Conservation (phyloP, 2,329 filamentous ascomycete species). For the Scopulariopsis brevicaulis region DNA sequence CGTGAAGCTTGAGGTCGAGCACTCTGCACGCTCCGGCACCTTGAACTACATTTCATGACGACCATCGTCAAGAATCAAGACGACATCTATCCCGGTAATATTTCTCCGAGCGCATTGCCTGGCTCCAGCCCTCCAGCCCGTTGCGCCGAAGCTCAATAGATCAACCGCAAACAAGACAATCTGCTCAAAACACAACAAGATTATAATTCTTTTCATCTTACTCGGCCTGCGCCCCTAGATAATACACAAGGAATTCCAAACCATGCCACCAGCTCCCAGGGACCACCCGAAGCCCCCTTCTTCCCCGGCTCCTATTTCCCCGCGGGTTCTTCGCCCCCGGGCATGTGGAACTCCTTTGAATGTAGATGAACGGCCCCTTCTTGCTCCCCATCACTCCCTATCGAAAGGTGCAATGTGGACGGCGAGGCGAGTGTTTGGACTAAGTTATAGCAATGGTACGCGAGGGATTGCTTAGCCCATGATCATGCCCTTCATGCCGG, state of each 20-base stretch:
- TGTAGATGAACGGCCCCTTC: neutral
- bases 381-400: neutral
- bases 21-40: too few species aligned
- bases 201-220: neutral
- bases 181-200: neutral
- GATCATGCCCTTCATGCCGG: slow-evolving; percentile 65
- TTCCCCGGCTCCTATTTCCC: neutral
- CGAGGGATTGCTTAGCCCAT: slow-evolving; percentile 44
- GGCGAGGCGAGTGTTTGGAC: neutral
- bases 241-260: neutral
- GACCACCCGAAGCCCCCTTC: neutral
- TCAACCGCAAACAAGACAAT: neutral
- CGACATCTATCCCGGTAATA: too few species aligned
- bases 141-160: neutral
- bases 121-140: neutral
- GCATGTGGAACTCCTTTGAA: neutral
- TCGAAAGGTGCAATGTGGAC: neutral
- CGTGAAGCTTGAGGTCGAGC: too few species aligned
- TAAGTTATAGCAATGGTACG: neutral
- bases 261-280: neutral
- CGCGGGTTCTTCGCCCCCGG: neutral
- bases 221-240: neutral
- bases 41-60: too few species aligned
- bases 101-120: too few species aligned
- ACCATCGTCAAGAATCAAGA: too few species aligned